phyloP scores from a whole-genome alignment of 2,329 filamentous ascomycete genomes.

The Fusarium avenaceum region DNA sequence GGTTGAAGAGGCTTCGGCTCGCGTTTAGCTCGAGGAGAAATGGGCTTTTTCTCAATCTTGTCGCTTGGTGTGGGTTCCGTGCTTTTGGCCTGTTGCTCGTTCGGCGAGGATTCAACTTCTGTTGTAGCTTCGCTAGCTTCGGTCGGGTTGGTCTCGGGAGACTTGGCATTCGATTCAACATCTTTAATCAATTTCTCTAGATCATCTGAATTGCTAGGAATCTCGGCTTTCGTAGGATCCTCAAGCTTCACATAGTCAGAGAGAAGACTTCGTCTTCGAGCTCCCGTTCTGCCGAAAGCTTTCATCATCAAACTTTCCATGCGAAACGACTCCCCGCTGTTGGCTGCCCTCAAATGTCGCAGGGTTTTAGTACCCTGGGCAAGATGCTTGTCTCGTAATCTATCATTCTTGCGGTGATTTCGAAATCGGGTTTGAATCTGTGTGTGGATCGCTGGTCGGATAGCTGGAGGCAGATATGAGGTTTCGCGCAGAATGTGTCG shows the following conservation, averaged over 20 bases:
- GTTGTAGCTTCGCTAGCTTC: neutral
- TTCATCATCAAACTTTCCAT: constrained; percentile 63
- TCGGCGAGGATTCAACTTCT: neutral
- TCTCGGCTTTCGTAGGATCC: constrained; percentile 39
- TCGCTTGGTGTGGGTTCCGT: neutral
- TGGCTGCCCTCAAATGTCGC: constrained; percentile 66
- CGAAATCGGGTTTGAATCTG: constrained; percentile 64
- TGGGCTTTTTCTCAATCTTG: neutral
- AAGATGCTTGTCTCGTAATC: constrained; percentile 52
- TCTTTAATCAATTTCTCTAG: constrained; percentile 54
- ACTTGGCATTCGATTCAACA: neutral
- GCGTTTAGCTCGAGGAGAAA: constrained; percentile 1
- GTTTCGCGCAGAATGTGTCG: constrained; percentile 72
- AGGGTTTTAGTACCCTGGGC: constrained; percentile 60
- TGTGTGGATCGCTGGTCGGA: constrained; percentile 59
- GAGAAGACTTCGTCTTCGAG: constrained; percentile 64
- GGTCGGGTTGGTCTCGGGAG: neutral
- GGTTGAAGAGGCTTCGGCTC: constrained; percentile 35
- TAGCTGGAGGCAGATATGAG: constrained; percentile 69
- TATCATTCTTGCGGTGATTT: constrained; percentile 52
- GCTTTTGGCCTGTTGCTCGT: neutral
- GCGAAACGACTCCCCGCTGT: constrained; percentile 62
- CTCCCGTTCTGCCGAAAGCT: constrained; percentile 67
- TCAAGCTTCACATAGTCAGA: constrained; percentile 54
- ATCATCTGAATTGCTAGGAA: constrained; percentile 58